Conservation (phyloP, 164 flowering plant genomes). For the Stephania japonica region DNA sequence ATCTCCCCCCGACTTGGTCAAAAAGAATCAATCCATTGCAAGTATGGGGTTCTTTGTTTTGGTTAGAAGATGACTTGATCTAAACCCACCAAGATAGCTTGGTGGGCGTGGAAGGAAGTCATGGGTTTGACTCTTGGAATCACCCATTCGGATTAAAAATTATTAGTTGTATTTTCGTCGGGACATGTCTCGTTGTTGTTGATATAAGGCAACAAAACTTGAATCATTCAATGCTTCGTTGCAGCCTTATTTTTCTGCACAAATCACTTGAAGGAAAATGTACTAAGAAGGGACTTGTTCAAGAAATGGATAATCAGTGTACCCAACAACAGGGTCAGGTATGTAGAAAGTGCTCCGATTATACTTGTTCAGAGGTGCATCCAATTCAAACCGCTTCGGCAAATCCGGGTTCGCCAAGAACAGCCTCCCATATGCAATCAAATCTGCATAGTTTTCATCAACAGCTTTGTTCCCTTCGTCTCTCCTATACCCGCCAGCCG, state of each 20-base stretch:
- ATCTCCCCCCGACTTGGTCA: no score
- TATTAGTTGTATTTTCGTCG: not conserved
- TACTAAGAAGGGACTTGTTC: not conserved
- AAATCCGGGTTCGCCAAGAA: constrained; percentile 43
- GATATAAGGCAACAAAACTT: not conserved
- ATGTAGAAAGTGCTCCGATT: constrained; percentile 29
- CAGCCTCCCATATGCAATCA: constrained; percentile 28
- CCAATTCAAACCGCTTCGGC: constrained; percentile 31
- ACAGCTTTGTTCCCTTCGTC: constrained; percentile 39
- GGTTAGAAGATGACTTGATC: no score
- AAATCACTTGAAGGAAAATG: no score
- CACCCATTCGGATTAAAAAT: not conserved
- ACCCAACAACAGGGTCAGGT: constrained; percentile 33
- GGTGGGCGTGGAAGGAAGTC: not conserved
- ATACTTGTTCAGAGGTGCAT: constrained; percentile 35
- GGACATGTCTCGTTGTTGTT: not conserved
- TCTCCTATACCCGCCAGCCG: constrained; percentile 40
- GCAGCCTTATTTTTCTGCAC: not conserved
- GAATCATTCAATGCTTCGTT: not conserved
- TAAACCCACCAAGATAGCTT: no score
- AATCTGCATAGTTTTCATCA: constrained; percentile 26
- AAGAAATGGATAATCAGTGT: constrained; percentile 37
- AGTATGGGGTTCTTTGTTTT: no score
- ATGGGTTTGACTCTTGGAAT: not conserved
- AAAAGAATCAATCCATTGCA: no score